Conservation (phyloP, 2,329 filamentous ascomycete species). For the Sclerotinia borealis region DNA sequence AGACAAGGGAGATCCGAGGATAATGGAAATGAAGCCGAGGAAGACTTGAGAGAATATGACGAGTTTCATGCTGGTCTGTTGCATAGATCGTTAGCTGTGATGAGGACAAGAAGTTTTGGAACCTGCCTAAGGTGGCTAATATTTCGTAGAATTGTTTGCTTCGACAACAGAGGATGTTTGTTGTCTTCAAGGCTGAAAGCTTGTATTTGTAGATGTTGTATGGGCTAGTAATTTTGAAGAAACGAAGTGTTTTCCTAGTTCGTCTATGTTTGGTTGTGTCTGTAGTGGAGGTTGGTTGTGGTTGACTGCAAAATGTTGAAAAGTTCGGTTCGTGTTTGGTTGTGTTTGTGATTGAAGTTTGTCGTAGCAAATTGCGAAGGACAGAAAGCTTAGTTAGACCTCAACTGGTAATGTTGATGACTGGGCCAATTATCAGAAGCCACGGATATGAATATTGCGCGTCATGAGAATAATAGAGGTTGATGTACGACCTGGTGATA, state of each 20-base stretch:
- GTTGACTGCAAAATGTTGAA: not conserved
- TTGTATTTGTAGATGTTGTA: not conserved
- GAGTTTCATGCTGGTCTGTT: not conserved
- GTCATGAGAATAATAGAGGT: too few species aligned
- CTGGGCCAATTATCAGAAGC: not conserved
- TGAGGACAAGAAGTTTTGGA: not conserved
- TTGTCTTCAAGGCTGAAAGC: too few species aligned
- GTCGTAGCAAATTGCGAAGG: not conserved
- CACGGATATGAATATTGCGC: too few species aligned
- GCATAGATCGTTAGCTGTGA: not conserved
- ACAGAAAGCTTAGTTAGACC: not conserved
- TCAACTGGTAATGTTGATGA: not conserved
- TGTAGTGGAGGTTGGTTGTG: not conserved
- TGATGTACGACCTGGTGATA: not conserved
- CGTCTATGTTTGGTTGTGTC: not conserved
- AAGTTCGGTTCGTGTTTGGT: not conserved
- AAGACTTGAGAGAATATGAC: not conserved
- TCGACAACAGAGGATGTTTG: not conserved
- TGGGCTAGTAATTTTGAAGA: too few species aligned
- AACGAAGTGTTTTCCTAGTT: not conserved
- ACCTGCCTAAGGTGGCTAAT: not conserved
- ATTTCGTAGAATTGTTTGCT: not conserved
- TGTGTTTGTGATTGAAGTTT: not conserved
- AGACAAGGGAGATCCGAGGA: not conserved
- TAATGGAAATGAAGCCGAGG: not conserved